phyloP scores from a whole-genome alignment of 441 rosid genomes.

The Adansonia gregorii region DNA sequence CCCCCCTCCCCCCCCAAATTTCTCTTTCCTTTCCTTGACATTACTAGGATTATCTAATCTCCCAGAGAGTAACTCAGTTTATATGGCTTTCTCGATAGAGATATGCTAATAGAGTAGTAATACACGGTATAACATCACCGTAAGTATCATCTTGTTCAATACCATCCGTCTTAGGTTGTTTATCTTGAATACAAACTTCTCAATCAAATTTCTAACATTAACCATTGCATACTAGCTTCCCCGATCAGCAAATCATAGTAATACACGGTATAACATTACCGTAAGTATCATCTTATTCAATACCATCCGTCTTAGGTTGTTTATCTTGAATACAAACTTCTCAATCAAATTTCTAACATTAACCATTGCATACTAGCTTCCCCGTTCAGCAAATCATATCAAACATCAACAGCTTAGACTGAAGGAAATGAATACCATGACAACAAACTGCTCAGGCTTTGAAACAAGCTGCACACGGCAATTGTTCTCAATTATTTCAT shows the following conservation, averaged over 20 bases:
- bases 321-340: background rate
- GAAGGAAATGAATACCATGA: constrained; percentile 52
- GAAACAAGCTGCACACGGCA: constrained; percentile 97
- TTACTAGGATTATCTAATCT: background rate
- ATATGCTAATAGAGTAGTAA: background rate
- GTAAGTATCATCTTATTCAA: too few relatives aligned
- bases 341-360: too few relatives aligned
- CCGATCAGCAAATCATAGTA: background rate
- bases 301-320: background rate
- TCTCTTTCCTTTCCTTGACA: background rate
- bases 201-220: too few relatives aligned
- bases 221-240: background rate
- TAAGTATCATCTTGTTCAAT: background rate
- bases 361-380: background rate
- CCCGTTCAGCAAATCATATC: background rate
- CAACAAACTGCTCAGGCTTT: constrained; percentile 93
- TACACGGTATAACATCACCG: background rate
- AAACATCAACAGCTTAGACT: background rate
- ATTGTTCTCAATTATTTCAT: constrained; percentile 85
- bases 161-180: background rate
- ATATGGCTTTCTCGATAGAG: background rate
- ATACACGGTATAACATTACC: too few relatives aligned
- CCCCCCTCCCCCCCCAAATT: too few relatives aligned
- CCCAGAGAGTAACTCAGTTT: background rate
- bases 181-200: background rate